Evolutionary conservation across 2,329 filamentous ascomycete species (phyloP), one percentile per base, ranked within the genome.

Genomic region (Byssochlamys sp.): DNA sequence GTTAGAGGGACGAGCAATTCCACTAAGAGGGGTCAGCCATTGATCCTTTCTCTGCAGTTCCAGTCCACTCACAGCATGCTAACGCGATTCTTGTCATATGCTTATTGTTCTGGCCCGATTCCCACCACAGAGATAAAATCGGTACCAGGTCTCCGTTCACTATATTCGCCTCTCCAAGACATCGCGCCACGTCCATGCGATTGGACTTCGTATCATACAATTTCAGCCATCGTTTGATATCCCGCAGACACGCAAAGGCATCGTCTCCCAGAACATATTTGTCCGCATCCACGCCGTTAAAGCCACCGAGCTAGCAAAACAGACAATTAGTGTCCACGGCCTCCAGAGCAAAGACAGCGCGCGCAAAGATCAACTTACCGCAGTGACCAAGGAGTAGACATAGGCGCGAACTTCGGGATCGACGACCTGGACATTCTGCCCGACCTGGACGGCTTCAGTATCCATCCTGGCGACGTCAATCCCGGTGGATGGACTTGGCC

Each of bases 181-280:
- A 96, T 75, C 94, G 83, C 60, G 92, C 91, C 59, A 99, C 94
- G 70, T 99, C 94, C 80, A 95, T 88, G 63, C 92, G 87, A 70
- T 96, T 95, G 62, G 87, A 85, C 71, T 95, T 95, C 70, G 95
- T 89, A 72, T 96, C 91, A 79, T 94, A 94, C 61, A 96, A 84
- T 65, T 90, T 91, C 64, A 99, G 82, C 94, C 94, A 99, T 83
- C 88, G 87, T 70, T 94, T 92, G 56, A 99, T 81, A 75, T 99
- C 94, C 61, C 92, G 91, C 58, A 99, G 80, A 68, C 91, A 94
- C 58, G 94, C 89, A 59, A 95, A 79, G 11, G 91, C 92, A 70
- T 96, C 92, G 73, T 97, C 92, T 73, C 94, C 94, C 35, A 97
- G 84, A 50, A 90, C 82, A 72, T 99, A 99, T 68, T 82, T 82